phyloP scores from a whole-genome alignment of 1,139 yeast genomes.

The Yamadazyma triangularis region DNA sequence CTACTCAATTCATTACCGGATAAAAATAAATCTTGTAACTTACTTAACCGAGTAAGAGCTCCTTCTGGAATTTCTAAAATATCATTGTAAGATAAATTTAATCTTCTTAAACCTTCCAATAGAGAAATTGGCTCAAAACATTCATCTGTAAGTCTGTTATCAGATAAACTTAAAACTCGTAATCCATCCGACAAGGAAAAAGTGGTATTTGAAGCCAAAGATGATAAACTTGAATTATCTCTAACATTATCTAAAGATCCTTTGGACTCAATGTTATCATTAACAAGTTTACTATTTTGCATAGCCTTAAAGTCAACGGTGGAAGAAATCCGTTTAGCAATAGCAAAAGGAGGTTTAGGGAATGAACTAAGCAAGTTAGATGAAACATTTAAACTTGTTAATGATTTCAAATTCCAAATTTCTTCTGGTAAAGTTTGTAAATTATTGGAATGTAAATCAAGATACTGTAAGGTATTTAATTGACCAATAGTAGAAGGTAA shows the following conservation, averaged over 20 bases:
- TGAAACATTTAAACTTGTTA: conserved; percentile 66
- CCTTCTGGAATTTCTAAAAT: conserved; percentile 77
- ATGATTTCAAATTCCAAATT: conserved; percentile 59
- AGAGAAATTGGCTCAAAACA: conserved; percentile 66
- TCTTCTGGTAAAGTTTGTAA: conserved; percentile 65
- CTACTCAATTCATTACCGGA: conserved; percentile 81
- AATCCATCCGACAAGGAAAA: conserved; percentile 50
- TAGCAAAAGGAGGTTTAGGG: conserved; percentile 51
- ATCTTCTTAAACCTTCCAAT: conserved; percentile 52
- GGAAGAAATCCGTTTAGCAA: conserved; percentile 33
- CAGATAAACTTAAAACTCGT: conserved; percentile 62
- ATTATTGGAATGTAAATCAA: conserved; percentile 87
- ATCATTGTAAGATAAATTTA: conserved; percentile 83
- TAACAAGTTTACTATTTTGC: conserved; percentile 3
- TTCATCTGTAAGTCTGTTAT: conserved; percentile 78
- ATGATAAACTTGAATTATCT: not conserved
- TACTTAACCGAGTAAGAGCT: conserved; percentile 53
- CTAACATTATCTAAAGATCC: not conserved
- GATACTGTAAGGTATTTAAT: conserved; percentile 54
- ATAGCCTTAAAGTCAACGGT: conserved; percentile 20
- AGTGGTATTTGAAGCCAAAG: not conserved
- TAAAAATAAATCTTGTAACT: conserved; percentile 64
- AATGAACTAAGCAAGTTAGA: conserved; percentile 70
- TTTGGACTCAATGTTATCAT: too few relatives aligned
- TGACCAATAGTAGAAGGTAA: conserved; percentile 69